Evolutionary conservation across 148 eudicot genomes (phyloP), one percentile per base, ranked within the genome.

Genomic region (Vaccinium vitisidaea): DNA sequence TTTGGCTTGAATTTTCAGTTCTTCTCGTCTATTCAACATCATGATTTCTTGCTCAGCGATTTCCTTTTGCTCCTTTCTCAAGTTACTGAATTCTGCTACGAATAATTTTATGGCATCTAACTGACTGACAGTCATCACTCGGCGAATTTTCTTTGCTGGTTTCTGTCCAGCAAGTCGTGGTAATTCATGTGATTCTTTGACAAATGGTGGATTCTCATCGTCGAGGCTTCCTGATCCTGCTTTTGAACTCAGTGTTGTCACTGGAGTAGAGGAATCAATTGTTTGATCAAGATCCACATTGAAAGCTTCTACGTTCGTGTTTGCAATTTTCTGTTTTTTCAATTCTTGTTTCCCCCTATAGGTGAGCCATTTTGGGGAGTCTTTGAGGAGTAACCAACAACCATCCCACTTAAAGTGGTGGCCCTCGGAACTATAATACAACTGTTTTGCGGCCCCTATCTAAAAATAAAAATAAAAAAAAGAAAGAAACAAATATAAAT

Each of bases 361-460:
- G 11, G 21, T 63, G n/a, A 63, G 27, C 27, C 27, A 63, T n/a
- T 19, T 63, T 7, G 70, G 23, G 70, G 23, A 19, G 30, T 63
- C 70, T 63, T 63, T n/a, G 70, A 63, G 11, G 27, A 63, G 70
- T n/a, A 63, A 19, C 70, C 70, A n/a, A 63, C 70, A 63, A n/a
- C 70, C 70, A 63, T 63, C 70, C 27, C 70, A 63, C 70, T n/a
- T 63, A n/a, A 63, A n/a, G 12, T 63, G 12, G 27, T 63, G 30
- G 27, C 70, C 27, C 25, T 63, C 23, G 1, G 70, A 63, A 21
- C 21, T 63, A 63, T 63, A 63, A 63, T 63, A 63, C 30, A n/a
- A n/a, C 27, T 63, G 27, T n/a, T 63, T 63, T n/a, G 70, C 70
- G 2, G 25, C 30, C 27, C 27, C 30, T 1, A n/a, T 63, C 27